These are phyloP conservation scores for Penicillium coprophilum DNA, from an alignment of 495 filamentous ascomycete species.

Conservation along the genomic window DNA sequence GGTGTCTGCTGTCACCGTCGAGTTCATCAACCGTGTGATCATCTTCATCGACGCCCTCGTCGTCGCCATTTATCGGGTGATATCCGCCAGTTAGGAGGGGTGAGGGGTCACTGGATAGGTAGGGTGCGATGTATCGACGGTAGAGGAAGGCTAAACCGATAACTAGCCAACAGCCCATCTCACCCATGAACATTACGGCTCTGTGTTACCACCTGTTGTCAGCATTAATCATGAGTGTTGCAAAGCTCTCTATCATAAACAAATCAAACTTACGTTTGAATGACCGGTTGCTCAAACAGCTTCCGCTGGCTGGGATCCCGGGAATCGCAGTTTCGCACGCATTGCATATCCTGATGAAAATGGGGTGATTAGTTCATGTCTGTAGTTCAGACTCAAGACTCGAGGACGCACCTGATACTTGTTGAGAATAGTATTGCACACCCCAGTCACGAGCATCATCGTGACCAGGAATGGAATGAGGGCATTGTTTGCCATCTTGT, in stretches of 20 bases:
- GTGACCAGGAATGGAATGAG: constrained; percentile 78
- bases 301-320: constrained; percentile 60
- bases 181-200: constrained; percentile 90
- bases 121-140: constrained; percentile 51
- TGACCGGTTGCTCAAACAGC: constrained; percentile 90
- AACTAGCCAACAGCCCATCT: constrained; percentile 90
- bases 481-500: constrained; percentile 56
- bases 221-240: background rate
- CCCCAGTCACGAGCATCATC: constrained; percentile 90
- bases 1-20: constrained; percentile 37
- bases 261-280: constrained; percentile 68
- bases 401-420: constrained; percentile 85
- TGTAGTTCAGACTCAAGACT: constrained; percentile 8
- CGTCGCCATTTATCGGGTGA: constrained; percentile 53
- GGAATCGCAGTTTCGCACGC: constrained; percentile 83
- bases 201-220: constrained; percentile 22
- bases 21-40: constrained; percentile 34
- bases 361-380: constrained; percentile 3
- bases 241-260: background rate
- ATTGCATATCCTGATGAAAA: constrained; percentile 80
- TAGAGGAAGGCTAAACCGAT: constrained; percentile 66
- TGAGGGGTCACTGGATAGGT: constrained; percentile 33
- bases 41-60: constrained; percentile 47
- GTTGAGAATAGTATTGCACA: constrained; percentile 95
- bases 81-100: constrained; percentile 61